Evolutionary conservation across 179 eudicot species (phyloP).

Genomic region (Carnegiea gigantea): DNA sequence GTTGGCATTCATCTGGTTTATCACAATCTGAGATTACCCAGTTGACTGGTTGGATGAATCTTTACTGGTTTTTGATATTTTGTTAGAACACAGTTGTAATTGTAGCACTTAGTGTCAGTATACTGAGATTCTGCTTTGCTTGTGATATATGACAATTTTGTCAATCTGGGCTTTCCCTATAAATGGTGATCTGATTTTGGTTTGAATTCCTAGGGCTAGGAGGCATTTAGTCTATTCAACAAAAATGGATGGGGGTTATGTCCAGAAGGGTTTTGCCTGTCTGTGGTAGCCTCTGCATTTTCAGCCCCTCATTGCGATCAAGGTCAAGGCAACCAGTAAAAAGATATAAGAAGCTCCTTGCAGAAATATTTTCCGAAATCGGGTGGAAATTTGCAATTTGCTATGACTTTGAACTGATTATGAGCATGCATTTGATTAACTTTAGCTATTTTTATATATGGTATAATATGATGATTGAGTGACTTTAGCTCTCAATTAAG

Average conservation of each 20-base stretch:
- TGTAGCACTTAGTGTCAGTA: conserved; percentile 1
- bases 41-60: conserved; percentile 24
- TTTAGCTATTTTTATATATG: not conserved
- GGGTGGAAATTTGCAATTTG: conserved; percentile 39
- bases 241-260: conserved; percentile 79
- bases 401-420: not conserved
- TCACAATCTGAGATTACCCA: conserved; percentile 6
- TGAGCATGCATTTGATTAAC: not conserved
- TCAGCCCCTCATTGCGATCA: conserved; percentile 92
- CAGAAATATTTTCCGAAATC: conserved; percentile 78
- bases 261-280: conserved; percentile 82
- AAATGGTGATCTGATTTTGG: no score
- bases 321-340: no score
- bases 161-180: no score
- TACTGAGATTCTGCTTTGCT: conserved; percentile 5
- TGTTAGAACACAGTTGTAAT: conserved; percentile 9
- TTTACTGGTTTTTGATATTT: conserved; percentile 14
- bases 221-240: no score
- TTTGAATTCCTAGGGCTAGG: conserved; percentile 16
- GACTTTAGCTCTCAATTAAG: no score
- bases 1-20: conserved; percentile 6
- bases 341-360: no score
- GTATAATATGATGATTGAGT: no score
- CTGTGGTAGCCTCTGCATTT: conserved; percentile 79
- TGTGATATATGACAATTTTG: conserved; percentile 19